Evolutionary conservation across 164 flowering plant species (phyloP), one percentile per base, ranked within the genome.

Genomic region (Nymphaea colorata): DNA sequence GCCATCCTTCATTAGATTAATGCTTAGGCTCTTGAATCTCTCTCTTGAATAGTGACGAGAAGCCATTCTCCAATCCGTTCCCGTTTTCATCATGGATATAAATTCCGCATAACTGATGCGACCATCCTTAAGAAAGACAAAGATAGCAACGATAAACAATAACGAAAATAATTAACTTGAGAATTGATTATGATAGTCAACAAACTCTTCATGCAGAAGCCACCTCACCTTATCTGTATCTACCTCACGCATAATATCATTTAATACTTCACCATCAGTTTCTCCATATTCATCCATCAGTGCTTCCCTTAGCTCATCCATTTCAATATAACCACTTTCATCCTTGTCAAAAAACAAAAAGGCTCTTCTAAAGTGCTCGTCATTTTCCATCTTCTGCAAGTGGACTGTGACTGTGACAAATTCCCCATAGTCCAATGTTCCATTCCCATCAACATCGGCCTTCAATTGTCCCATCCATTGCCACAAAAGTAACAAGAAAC

Each of bases 381-480:
- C 99, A 70, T 95, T 90, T 73, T 90, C 99, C 91, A 92, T 88
- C 72, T 79, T 92, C 79, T 92, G 99, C 72, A 95, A 81, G 77
- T 95, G 99, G 71, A 95, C 84, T 59, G 93, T 92, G 63, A 95
- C 98, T 11, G 99, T 89, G 62, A 90, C 98, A 79, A 92, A 95
- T 79, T 95, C 99, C 66, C 97, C 97, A 64, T 90, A 92, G 76
- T 95, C 97, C 73, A 95, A 77, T 36, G 89, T 83, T 65, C 98
- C 99, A 78, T 90, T 95, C 64, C 97, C 94, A 80, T 95, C 90
- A 68, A 90, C 97, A 83, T 95, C 99, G 72, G 99, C 99, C 99
- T 95, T 76, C 69, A 75, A 55, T 10, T 16, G 59, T 25, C 36
- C 36, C 36, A 25, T 25, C 0, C 36, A 1, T 25, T 25, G 36